Base-by-base conservation (phyloP, 768 basidiomycete species). In the Lactifluus piperatus region DNA sequence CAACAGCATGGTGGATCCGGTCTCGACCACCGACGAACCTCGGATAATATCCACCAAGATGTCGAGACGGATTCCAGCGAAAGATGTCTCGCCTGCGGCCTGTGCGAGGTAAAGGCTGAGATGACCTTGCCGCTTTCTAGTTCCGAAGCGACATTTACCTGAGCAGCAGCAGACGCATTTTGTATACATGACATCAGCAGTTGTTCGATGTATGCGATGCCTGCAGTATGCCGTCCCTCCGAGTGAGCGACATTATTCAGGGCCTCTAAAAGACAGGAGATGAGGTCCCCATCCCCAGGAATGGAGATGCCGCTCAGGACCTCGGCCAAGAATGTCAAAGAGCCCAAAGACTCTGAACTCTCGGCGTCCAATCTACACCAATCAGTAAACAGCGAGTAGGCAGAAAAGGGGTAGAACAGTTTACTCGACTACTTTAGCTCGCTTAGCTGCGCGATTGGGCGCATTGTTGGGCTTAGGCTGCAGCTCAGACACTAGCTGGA, bases 21-120 rank as follows among this genome's bases (percentile, higher is more conserved):
- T 52, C 16, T 16, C 48, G 41, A 36, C 20, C 6, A 54, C 2
- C 14, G 37, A 67, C 76, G 54, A 67, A 90, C 91, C 82, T 68
- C 91, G 77, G 66, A 97, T 87, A 37, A 94, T 77, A 60, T 94
- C 91, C 13, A 97, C 87, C 22, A 97, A 77, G 2, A 93, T 82
- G 66, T 95, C 93, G 47, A 94, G 72, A 14, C 91, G 82, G 52
- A 95, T 76, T 0, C 82, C 75, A 56, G 79, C 79, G 1, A 84
- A 76, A 0, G 78, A 71, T 24, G 81, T 64, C 66, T 79, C 79
- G 0, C 80, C 77, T 5, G 73, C 71, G 49, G 81, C 81, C 86
- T 87, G 51, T 4, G 43, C 7, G 10, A 10, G 6, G 41, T 20
- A 41, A 18, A 53, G 39, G 37, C 39, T 30, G 37, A 53, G n/a